Percentiles rank a stretch among this genome's conserved stretches.
Conservation (phyloP, 805 yeast genomes). For the Pichia eremophila region DNA sequence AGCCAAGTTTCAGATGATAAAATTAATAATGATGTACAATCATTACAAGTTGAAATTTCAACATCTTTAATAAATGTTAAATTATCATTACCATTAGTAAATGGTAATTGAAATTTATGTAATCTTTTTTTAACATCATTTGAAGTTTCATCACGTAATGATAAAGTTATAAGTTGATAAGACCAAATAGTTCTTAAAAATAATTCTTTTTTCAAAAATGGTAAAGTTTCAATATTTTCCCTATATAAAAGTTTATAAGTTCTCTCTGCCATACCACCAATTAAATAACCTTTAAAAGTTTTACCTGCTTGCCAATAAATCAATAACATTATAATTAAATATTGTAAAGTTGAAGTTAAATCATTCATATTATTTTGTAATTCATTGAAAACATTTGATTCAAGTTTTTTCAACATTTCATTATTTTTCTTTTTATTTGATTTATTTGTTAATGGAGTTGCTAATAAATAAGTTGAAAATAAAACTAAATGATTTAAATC, state of each 20-base stretch:
- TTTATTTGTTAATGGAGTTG: background rate
- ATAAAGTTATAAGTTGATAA: background rate
- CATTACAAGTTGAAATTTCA: background rate
- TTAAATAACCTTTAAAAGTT: slow-evolving; percentile 1
- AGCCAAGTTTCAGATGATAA: background rate
- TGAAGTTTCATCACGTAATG: slow-evolving; percentile 1
- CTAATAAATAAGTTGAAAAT: background rate
- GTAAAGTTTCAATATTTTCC: background rate
- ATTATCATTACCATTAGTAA: background rate
- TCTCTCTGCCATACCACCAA: background rate
- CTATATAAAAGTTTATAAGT: background rate
- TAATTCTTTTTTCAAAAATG: background rate
- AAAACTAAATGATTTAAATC: background rate
- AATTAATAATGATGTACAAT: background rate
- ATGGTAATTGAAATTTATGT: background rate
- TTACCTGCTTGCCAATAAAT: slow-evolving; percentile 2
- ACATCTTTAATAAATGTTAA: background rate
- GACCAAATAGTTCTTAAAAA: background rate
- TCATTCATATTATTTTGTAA: background rate
- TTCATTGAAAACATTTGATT: background rate
- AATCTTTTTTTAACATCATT: background rate
- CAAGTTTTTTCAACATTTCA: background rate
- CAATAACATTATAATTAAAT: background rate
- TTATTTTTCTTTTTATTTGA: background rate
- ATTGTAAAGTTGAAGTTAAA: background rate